Evolutionary conservation across 257 asterid species (phyloP), one percentile per base, ranked within the genome.

Genomic region (Scutellaria minor): DNA sequence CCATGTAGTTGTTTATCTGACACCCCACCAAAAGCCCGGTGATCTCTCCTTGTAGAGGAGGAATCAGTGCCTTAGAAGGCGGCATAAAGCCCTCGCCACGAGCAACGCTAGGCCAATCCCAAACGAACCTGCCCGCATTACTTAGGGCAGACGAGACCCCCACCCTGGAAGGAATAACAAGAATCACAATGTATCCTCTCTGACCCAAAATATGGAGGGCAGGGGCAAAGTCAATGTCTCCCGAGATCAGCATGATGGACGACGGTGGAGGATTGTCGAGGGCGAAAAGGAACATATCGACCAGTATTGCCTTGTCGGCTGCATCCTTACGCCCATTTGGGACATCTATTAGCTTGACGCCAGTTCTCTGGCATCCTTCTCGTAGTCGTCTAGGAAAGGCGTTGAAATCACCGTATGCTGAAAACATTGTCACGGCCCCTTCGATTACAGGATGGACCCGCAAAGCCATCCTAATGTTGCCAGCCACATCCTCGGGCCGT

Each of bases 261-360:
- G 98, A 92, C 6, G 99, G 99, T 18, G 99, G 98, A 62, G 81
- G 95, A 75, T 92, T 92, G 79, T 92, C 98, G 53, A 95, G 94
- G 27, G 99, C 98, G 55, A 95, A 95, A 47, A 95, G 95, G 73
- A 95, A 92, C 96, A 95, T 89, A 82, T 95, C 99, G 22, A 92
- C 88, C 80, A 95, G 72, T 72, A 95, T 92, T 40, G 97, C 98
- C 77, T 92, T 92, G 77, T 95, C 99, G 13, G 98, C 92, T 53
- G 98, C 98, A 73, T 95, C 99, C 67, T 95, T 95, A 63, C 97
- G 83, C 12, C 96, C 96, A 55, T 92, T 95, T 0, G 98, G 99
- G 61, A 95, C 94, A 48, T 95, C 99, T 56, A 88, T 63, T 62
- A 95, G 97, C 71, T 87, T 90, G 52, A 95, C 96, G 42, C 99